These are phyloP conservation scores for Blastomyces parvus DNA, from an alignment of 2,329 filamentous ascomycete species.

Conservation along the genomic window DNA sequence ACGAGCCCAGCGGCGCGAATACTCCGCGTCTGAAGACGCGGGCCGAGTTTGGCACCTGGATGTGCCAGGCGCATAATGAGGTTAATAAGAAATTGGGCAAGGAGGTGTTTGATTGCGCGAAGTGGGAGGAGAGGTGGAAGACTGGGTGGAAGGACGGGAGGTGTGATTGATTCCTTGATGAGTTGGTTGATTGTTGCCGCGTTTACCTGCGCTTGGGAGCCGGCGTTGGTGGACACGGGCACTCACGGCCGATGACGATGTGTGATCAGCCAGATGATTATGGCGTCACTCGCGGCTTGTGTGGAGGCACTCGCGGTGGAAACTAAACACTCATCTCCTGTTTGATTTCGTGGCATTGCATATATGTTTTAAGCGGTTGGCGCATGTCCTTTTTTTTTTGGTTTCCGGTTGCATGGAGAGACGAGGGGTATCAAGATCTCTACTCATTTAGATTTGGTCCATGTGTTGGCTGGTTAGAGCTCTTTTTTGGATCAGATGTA, in stretches of 20 bases:
- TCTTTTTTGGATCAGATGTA: neutral
- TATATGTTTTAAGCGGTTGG: neutral
- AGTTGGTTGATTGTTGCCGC: constrained; percentile 8
- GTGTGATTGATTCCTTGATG: constrained; percentile 42
- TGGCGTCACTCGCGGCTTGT: neutral
- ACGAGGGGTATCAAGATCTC: neutral
- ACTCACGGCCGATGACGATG: neutral
- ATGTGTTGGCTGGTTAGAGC: neutral
- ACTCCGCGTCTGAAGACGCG: constrained; percentile 51
- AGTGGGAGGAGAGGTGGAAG: constrained; percentile 91
- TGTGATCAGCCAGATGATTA: neutral
- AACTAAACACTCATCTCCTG: neutral
- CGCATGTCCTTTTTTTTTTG: neutral
- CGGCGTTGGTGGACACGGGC: neutral
- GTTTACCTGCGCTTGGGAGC: too few relatives aligned
- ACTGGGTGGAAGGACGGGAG: constrained; percentile 68
- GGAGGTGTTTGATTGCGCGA: constrained; percentile 74
- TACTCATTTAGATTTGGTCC: neutral
- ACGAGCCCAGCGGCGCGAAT: constrained; percentile 47
- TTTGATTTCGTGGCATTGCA: neutral
- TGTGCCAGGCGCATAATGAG: constrained; percentile 44
- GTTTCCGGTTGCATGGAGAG: constrained; percentile 3
- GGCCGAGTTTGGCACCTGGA: constrained; percentile 40
- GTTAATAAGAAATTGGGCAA: constrained; percentile 71
- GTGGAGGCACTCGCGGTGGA: neutral